These are phyloP conservation scores for Choanephora cucurbitarum DNA, from an alignment of 371 early-diverging fungal species.

Conservation along the genomic window DNA sequence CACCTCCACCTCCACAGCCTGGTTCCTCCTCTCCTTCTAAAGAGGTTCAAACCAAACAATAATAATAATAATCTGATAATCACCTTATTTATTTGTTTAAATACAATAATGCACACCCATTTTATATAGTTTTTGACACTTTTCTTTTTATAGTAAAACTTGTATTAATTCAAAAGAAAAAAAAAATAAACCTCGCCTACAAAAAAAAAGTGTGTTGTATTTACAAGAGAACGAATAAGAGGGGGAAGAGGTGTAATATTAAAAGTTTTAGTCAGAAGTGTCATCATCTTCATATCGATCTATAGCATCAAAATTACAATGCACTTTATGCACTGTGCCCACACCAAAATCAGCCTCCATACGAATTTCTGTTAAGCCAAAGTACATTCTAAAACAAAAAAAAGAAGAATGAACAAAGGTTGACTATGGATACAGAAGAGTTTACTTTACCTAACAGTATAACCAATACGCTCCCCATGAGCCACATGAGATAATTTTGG, in stretches of 20 bases:
- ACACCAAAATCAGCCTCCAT: slow-evolving; percentile 55
- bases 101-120: not conserved
- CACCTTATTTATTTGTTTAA: slow-evolving; percentile 6
- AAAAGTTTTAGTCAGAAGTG: too few species aligned
- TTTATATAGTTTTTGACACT: too few species aligned
- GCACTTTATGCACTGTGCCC: slow-evolving; percentile 34
- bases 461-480: slow-evolving; percentile 40
- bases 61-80: not conserved
- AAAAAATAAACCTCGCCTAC: too few species aligned
- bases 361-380: slow-evolving; percentile 49
- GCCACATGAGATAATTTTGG: slow-evolving; percentile 34
- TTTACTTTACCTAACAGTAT: slow-evolving; percentile 37
- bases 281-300: slow-evolving; percentile 19
- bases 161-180: too few species aligned
- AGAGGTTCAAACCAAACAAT: slow-evolving; percentile 7
- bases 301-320: slow-evolving; percentile 48
- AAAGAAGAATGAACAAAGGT: too few species aligned
- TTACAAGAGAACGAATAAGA: too few species aligned
- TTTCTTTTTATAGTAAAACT: too few species aligned
- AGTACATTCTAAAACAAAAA: slow-evolving; percentile 40
- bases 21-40: slow-evolving; percentile 1
- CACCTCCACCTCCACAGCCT: slow-evolving; percentile 2
- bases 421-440: not conserved
- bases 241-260: too few species aligned
- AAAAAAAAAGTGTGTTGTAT: too few species aligned